Evolutionary conservation across 768 basidiomycete genomes (phyloP), one percentile per base, ranked within the genome.

Genomic region (Dendrothele bispora): DNA sequence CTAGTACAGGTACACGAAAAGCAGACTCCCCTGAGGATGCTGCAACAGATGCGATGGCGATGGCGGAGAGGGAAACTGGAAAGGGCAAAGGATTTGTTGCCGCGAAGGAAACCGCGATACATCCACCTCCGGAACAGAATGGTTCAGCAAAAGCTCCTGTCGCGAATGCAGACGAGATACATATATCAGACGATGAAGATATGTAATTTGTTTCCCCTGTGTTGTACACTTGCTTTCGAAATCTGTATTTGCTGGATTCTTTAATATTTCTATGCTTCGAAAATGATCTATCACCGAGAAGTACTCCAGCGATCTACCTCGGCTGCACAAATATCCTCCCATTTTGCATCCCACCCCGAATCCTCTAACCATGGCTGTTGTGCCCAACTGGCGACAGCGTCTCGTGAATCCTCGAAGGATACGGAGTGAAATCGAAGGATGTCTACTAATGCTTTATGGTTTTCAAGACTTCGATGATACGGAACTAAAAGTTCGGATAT

Each of bases 181-280:
- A 86, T 51, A 91, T 93, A 57, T 88, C 86, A 39, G 88, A 91
- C 60, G 91, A 92, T 43, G 88, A 91, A 55, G 85, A 86, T 59
- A 60, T 75, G 64, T 79, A 73, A 65, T 61, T 44, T 54, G 30
- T 50, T 52, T 43, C 22, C 21, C 48, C 51, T 21, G 56, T 44
- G 43, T 56, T 57, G 47, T 58, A 54, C 42, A 48, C 50, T 45
- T 58, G 22, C 51, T 12, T 26, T 17, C 11, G 4, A 15, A 2
- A 28, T 43, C 12, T 43, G 27, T 27, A 25, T 28, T 14, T 8
- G 10, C 12, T 25, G 27, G 10, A 39, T 39, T 25, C 15, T 39
- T 39, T n/a, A n/a, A n/a, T n/a, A n/a, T n/a, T n/a, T n/a, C n/a
- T n/a, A n/a, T n/a, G n/a, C n/a, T n/a, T n/a, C n/a, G 11, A 10